Evolutionary conservation across 2,329 filamentous ascomycete genomes (phyloP).

Genomic region (Diatrype stigma): DNA sequence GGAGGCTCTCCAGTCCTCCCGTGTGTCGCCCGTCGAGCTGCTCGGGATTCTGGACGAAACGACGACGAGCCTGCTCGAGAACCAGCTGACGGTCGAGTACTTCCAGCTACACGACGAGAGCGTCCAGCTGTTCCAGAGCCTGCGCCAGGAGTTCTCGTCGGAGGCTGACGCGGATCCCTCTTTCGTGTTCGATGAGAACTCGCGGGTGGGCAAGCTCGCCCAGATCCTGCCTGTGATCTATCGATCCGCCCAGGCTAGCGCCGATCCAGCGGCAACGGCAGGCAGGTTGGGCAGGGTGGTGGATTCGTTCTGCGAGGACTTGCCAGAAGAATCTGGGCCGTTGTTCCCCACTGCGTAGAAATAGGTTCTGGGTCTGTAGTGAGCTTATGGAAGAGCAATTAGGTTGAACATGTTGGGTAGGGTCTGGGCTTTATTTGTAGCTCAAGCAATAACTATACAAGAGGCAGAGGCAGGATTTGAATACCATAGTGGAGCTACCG

Average conservation of each 20-base stretch:
- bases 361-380: too few relatives aligned
- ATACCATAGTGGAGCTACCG: too few relatives aligned
- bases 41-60: constrained; percentile 18
- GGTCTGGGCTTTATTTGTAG: too few relatives aligned
- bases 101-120: constrained; percentile 18
- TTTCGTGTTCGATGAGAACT: constrained; percentile 3
- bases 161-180: constrained; percentile 3
- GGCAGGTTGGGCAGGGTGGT: constrained; percentile 1
- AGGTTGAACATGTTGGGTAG: too few relatives aligned
- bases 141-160: constrained; percentile 5
- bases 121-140: constrained; percentile 8
- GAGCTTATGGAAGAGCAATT: too few relatives aligned
- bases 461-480: too few relatives aligned
- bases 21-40: constrained; percentile 18
- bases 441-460: too few relatives aligned
- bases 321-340: not conserved
- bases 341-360: not conserved
- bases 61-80: constrained; percentile 15
- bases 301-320: not conserved
- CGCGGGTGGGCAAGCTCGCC: not conserved
- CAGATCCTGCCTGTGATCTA: constrained; percentile 6
- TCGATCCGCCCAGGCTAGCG: not conserved
- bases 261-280: not conserved
- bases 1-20: constrained; percentile 5
- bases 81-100: constrained; percentile 20